Percentiles rank a stretch among this genome's conserved stretches.
Evolutionary conservation across 495 filamentous ascomycete species (phyloP).

Genomic region (Evernia prunastri): DNA sequence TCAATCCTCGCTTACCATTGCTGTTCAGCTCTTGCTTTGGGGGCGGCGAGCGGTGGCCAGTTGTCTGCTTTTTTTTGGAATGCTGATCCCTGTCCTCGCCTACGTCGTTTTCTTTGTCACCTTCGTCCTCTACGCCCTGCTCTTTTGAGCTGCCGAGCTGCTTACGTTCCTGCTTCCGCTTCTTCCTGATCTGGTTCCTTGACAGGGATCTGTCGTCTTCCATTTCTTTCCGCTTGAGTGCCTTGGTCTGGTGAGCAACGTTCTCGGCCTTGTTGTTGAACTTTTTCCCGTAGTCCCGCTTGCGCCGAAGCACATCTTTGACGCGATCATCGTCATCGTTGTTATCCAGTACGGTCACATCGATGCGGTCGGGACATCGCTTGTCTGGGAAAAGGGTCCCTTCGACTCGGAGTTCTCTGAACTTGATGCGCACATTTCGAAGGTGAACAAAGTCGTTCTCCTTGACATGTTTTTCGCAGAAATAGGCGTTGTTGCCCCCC

Average conservation of each 20-base stretch:
- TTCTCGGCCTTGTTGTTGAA: conserved; percentile 43
- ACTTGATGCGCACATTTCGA: conserved; percentile 66
- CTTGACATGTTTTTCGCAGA: conserved; percentile 48
- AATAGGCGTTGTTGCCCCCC: conserved; percentile 60
- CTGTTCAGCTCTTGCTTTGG: conserved; percentile 10
- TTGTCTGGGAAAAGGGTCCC: conserved; percentile 63
- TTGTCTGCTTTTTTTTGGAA: not conserved
- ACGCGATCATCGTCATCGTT: conserved; percentile 47
- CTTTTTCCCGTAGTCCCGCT: conserved; percentile 52
- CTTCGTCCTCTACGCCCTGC: conserved; percentile 23
- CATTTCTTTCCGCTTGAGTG: conserved; percentile 28
- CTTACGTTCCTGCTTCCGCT: conserved; percentile 31
- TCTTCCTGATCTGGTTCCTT: conserved; percentile 30
- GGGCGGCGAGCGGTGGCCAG: not conserved
- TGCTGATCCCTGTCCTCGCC: conserved; percentile 1
- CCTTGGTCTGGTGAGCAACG: conserved; percentile 25
- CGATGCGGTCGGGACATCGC: conserved; percentile 43
- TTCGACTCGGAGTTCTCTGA: conserved; percentile 54
- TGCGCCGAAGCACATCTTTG: conserved; percentile 56
- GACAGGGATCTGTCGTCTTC: conserved; percentile 29
- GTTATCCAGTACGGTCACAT: conserved; percentile 44
- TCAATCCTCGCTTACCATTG: conserved; percentile 7
- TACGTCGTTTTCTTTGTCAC: conserved; percentile 29
- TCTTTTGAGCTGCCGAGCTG: conserved; percentile 29
- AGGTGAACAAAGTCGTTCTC: conserved; percentile 57